Evolutionary conservation across 2,329 filamentous ascomycete genomes (phyloP).

Genomic region (Neospermospora avenae): DNA sequence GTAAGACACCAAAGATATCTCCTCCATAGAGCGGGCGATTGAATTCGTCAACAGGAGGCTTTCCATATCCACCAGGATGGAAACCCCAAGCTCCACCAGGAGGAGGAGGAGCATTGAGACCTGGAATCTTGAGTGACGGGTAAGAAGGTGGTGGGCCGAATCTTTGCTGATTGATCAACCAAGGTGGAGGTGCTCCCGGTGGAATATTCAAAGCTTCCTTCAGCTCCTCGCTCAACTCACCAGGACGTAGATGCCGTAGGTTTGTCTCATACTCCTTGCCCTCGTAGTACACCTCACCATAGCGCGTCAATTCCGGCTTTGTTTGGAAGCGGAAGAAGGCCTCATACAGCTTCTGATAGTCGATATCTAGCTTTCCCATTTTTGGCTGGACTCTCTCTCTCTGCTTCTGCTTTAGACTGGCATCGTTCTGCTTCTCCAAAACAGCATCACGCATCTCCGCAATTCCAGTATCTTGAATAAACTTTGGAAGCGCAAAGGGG

Average conservation of each 20-base stretch:
- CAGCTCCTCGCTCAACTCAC: conserved; percentile 83
- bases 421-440: conserved; percentile 90
- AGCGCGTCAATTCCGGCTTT: conserved; percentile 89
- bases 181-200: conserved; percentile 87
- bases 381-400: conserved; percentile 91
- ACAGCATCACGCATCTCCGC: conserved; percentile 97
- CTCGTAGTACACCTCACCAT: conserved; percentile 99
- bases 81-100: conserved; percentile 91
- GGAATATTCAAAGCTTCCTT: conserved; percentile 94
- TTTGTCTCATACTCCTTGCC: conserved; percentile 98
- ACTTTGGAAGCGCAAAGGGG: conserved; percentile 87
- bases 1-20: conserved; percentile 83
- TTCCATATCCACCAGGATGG: conserved; percentile 91
- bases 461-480: conserved; percentile 96
- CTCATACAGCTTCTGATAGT: conserved; percentile 97
- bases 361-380: conserved; percentile 95
- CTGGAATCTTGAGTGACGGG: conserved; percentile 90
- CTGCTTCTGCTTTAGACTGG: conserved; percentile 91
- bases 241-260: conserved; percentile 82
- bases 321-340: conserved; percentile 98
- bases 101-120: conserved; percentile 89
- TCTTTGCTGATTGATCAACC: conserved; percentile 95
- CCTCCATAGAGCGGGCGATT: conserved; percentile 90
- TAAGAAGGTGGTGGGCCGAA: conserved; percentile 93
- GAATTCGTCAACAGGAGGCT: conserved; percentile 90